Percentiles rank a stretch among this genome's conserved stretches.
Conservation (phyloP, 768 basidiomycete genomes). For the Lentinula lateritia region DNA sequence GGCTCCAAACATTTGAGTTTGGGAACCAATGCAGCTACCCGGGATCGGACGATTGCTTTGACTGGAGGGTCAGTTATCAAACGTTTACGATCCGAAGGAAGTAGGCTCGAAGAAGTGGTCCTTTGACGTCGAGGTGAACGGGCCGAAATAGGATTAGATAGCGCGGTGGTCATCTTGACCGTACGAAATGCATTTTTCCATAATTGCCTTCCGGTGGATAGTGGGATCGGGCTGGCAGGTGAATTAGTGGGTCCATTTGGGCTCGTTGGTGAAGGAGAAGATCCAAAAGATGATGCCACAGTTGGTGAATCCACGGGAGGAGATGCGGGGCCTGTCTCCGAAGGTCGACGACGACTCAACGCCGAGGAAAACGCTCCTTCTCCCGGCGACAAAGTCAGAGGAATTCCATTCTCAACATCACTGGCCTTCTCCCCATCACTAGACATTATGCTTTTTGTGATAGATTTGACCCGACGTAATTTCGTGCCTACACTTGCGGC, state of each 20-base stretch:
- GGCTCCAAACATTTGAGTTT: slow-evolving; percentile 48
- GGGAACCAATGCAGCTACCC: slow-evolving; percentile 51
- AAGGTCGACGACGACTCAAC: background rate
- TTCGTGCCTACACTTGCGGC: slow-evolving; percentile 12
- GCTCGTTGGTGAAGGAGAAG: slow-evolving; percentile 8
- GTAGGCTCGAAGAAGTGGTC: slow-evolving; percentile 26
- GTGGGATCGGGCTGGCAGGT: background rate
- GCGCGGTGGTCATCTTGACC: slow-evolving; percentile 33
- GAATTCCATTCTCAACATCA: slow-evolving; percentile 23
- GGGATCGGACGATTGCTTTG: slow-evolving; percentile 38
- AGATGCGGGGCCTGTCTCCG: slow-evolving; percentile 1
- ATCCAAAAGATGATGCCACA: slow-evolving; percentile 14
- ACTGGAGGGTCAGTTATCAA: slow-evolving; percentile 25
- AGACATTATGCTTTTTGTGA: slow-evolving; percentile 16
- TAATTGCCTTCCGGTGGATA: slow-evolving; percentile 25
- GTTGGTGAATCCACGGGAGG: background rate
- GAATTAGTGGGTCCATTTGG: background rate
- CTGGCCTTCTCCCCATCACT: slow-evolving; percentile 20
- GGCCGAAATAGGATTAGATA: slow-evolving; percentile 13
- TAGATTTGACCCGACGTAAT: slow-evolving; percentile 18
- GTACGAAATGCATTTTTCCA: slow-evolving; percentile 40
- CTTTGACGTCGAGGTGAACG: slow-evolving; percentile 26
- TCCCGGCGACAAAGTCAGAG: slow-evolving; percentile 11
- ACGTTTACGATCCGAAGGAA: slow-evolving; percentile 20
- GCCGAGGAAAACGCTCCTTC: background rate